Conservation (phyloP, 495 filamentous ascomycete genomes). For the Daldinia childiae region DNA sequence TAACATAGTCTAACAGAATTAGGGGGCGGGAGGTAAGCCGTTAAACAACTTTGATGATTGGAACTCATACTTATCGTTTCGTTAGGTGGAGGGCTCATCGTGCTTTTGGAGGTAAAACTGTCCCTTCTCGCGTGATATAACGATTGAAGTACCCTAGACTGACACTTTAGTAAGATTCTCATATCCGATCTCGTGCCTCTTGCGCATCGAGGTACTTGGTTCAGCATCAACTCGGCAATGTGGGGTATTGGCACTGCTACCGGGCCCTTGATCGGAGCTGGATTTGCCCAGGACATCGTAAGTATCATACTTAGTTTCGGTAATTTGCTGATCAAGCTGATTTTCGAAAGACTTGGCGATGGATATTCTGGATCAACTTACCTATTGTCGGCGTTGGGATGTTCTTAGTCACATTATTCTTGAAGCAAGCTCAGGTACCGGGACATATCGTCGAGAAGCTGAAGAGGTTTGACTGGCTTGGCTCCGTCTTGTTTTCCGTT, state of each 20-base stretch:
- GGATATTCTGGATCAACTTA: conserved; percentile 60
- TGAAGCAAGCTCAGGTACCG: conserved; percentile 48
- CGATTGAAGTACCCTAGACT: not conserved
- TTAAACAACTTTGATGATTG: not conserved
- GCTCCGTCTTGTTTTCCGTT: conserved; percentile 61
- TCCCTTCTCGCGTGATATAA: not conserved
- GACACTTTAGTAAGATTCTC: conserved; percentile 44
- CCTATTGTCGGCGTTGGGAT: conserved; percentile 53
- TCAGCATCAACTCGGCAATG: conserved; percentile 58
- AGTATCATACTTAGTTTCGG: conserved; percentile 55
- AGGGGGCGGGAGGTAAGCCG: conserved; percentile 62
- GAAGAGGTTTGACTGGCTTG: conserved; percentile 65
- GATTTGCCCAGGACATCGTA: conserved; percentile 66
- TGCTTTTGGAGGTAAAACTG: conserved; percentile 64
- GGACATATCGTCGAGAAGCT: conserved; percentile 57
- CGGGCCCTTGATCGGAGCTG: conserved; percentile 75
- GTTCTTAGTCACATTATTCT: conserved; percentile 51
- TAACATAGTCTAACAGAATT: not conserved
- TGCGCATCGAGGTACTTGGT: conserved; percentile 57
- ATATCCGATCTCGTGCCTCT: conserved; percentile 72
- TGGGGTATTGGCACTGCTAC: conserved; percentile 73
- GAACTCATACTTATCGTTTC: not conserved
- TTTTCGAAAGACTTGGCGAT: conserved; percentile 29
- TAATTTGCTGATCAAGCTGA: conserved; percentile 39
- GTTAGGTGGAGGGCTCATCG: conserved; percentile 69